A percentile compares a stretch with the other conserved stretches of the same genome.
Conservation (phyloP, 2,329 filamentous ascomycete genomes). For the Rhexocercosporidium sp. region DNA sequence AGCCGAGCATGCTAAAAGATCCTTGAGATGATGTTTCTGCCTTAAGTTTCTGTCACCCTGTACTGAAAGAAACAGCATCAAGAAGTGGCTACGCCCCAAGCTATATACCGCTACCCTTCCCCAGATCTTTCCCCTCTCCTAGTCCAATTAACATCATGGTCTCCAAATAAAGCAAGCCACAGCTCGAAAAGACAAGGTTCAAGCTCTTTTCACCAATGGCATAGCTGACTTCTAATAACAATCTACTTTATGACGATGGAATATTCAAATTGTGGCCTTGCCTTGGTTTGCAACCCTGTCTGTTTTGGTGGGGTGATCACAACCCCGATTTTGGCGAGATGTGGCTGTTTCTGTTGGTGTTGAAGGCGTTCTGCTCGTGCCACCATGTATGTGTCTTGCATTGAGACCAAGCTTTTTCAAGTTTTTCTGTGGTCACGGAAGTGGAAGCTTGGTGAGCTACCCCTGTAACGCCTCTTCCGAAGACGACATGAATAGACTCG, state of each 20-base stretch:
- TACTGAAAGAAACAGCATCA: background rate
- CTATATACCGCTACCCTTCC: background rate
- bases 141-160: background rate
- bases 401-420: background rate
- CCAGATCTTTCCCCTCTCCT: background rate
- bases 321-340: background rate
- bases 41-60: background rate
- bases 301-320: background rate
- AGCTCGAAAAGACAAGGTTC: background rate
- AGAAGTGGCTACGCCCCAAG: background rate
- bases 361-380: background rate
- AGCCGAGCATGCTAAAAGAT: background rate
- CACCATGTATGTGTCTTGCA: background rate
- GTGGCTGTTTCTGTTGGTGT: conserved; percentile 2
- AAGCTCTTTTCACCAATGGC: background rate
- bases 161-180: background rate
- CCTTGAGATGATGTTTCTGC: background rate
- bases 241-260: background rate
- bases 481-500: no score
- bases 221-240: background rate
- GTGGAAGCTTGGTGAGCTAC: background rate
- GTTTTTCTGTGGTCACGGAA: background rate
- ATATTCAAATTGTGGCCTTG: conserved; percentile 10
- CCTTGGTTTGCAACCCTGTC: conserved; percentile 17
- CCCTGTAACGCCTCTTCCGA: no score